phyloP scores from a whole-genome alignment of 2,329 filamentous ascomycete species.

The Seiridium cupressi region DNA sequence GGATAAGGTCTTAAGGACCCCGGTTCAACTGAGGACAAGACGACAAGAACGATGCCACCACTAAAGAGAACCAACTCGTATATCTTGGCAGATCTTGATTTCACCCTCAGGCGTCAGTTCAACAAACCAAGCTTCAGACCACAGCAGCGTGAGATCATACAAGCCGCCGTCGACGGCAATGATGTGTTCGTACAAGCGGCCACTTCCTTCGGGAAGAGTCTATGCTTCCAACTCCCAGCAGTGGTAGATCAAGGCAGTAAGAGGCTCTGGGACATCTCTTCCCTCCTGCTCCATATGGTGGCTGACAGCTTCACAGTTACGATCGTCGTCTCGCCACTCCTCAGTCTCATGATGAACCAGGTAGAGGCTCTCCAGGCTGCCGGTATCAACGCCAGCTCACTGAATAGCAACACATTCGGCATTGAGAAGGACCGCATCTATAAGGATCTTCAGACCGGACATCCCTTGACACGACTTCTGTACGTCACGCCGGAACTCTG shows the following conservation, averaged over 20 bases:
- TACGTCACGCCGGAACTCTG: conserved; percentile 95
- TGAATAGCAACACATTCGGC: conserved; percentile 78
- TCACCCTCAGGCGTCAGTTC: conserved; percentile 63
- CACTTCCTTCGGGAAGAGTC: conserved; percentile 86
- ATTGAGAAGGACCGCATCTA: conserved; percentile 68
- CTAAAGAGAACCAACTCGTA: conserved; percentile 27
- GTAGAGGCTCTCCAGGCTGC: conserved; percentile 74
- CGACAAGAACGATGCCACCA: conserved; percentile 22
- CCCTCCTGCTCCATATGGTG: conserved; percentile 17
- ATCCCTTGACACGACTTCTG: conserved; percentile 77
- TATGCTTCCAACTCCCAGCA: conserved; percentile 90
- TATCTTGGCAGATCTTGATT: conserved; percentile 54
- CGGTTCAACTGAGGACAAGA: not conserved
- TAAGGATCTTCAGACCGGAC: conserved; percentile 80
- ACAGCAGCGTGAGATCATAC: conserved; percentile 83
- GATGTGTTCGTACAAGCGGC: conserved; percentile 95
- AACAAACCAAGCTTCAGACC: conserved; percentile 63
- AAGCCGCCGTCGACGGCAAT: conserved; percentile 73
- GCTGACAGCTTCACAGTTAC: conserved; percentile 57
- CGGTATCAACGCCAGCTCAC: conserved; percentile 76
- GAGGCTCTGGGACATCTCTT: conserved; percentile 30
- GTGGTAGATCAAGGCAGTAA: conserved; percentile 82
- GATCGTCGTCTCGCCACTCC: conserved; percentile 82
- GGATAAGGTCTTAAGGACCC: not conserved
- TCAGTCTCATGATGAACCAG: conserved; percentile 95